Evolutionary conservation across 2,329 filamentous ascomycete species (phyloP), one percentile per base, ranked within the genome.

Genomic region (Geosmithia putterillii): DNA sequence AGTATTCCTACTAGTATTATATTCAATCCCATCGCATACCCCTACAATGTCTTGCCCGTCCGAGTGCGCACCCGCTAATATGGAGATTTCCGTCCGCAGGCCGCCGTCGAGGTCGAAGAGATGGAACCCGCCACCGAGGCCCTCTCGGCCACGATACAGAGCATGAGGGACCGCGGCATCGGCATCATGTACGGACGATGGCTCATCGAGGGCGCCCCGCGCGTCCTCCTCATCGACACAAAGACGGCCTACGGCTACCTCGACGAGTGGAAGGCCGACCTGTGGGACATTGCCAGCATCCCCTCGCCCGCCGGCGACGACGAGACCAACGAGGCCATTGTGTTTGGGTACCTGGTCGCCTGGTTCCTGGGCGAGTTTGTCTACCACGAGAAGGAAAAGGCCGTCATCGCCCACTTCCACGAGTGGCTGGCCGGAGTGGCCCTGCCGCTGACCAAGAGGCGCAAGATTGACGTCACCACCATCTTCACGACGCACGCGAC

Each of bases 331-430:
- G 92, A 96, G 65, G 84, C 92, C 36, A 92, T 96, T 58, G 86
- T 96, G 37, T 96, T 96, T 67, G 92, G 92, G 42, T 98, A 98
- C 59, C 68, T 98, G 46, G 87, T 96, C 38, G 89, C 92, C 25
- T 98, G 92, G 92, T 96, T 96, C 64, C 70, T 98, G 50, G 92
- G 92, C 67, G 92, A 96, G 89, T 96, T 89, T 62, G 87, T 95
- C 49, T 86, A 82, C 56, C 89, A 95, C 61, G 90, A 96, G 65
- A 92, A 86, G 65, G 82, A 81, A 52, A 85, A 79, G 57, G 92
- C 92, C 3, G 87, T 98, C 50, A 92, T 96, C 62, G 92, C 89
- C 44, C 92, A 98, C 64, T 96, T 96, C 70, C 92, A 98, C 70
- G 92, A 98, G 65, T 98, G 92, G 92, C 76, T 98, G 44, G 83